These are phyloP conservation scores for Cladosporium cucumerinum DNA, from an alignment of 2,329 filamentous ascomycete genomes.

Conservation along the genomic window DNA sequence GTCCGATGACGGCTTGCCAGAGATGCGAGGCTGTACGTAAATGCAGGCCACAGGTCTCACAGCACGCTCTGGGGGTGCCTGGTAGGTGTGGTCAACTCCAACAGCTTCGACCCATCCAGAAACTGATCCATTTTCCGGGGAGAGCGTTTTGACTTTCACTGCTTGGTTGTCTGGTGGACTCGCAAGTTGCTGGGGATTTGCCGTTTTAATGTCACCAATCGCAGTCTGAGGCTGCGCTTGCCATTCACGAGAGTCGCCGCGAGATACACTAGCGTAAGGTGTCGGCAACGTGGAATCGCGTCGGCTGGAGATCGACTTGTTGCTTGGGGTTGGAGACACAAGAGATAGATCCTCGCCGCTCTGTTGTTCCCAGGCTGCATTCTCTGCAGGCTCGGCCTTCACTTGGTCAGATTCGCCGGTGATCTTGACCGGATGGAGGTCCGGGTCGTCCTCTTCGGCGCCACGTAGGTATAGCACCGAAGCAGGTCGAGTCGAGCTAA, in stretches of 20 bases:
- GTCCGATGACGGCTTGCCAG: conserved; percentile 48
- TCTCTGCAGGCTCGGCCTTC: conserved; percentile 47
- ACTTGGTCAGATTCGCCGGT: conserved; percentile 63
- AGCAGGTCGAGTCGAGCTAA: conserved; percentile 74
- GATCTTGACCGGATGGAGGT: conserved; percentile 71
- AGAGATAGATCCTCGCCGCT: conserved; percentile 57
- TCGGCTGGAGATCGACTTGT: conserved; percentile 43
- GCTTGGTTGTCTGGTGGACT: conserved; percentile 48
- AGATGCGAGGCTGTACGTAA: conserved; percentile 64
- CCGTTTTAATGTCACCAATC: conserved; percentile 46
- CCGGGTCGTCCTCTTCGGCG: conserved; percentile 74
- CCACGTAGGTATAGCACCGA: conserved; percentile 76
- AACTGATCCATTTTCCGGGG: conserved; percentile 61
- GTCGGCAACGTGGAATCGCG: conserved; percentile 42
- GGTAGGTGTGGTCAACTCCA: conserved; percentile 83
- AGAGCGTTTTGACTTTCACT: conserved; percentile 55
- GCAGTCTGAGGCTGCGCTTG: conserved; percentile 53
- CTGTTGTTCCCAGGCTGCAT: conserved; percentile 48
- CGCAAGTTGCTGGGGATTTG: conserved; percentile 39
- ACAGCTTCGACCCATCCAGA: conserved; percentile 87
- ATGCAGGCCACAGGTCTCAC: conserved; percentile 83
- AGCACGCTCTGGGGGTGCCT: conserved; percentile 68
- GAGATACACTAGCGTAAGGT: conserved; percentile 42
- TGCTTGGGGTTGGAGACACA: conserved; percentile 49
- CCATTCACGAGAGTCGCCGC: conserved; percentile 47